Conservation (phyloP, 2,329 filamentous ascomycete genomes). For the Celoporthe dispersa region DNA sequence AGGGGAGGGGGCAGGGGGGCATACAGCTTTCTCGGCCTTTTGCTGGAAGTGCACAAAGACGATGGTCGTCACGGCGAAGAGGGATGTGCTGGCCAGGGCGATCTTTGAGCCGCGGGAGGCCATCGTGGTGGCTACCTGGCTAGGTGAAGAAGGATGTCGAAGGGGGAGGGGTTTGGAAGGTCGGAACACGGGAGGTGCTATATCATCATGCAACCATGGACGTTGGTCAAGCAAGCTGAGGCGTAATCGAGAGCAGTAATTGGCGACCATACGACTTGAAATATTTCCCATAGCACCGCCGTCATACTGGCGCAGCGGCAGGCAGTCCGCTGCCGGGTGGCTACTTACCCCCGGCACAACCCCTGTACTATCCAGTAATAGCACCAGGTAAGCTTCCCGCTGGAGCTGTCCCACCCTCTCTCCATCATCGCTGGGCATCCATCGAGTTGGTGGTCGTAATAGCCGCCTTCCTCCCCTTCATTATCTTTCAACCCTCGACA, state of each 20-base stretch:
- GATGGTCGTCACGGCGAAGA: conserved; percentile 77
- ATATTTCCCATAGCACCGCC: conserved; percentile 7
- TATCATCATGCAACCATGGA: conserved; percentile 11
- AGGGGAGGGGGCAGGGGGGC: conserved; percentile 39
- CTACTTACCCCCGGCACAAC: not conserved
- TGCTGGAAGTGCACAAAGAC: conserved; percentile 90
- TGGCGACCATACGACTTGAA: not conserved
- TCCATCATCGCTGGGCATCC: conserved; percentile 26
- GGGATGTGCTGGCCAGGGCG: conserved; percentile 77
- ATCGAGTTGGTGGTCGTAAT: conserved; percentile 18
- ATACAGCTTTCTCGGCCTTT: conserved; percentile 78
- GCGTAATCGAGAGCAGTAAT: not conserved
- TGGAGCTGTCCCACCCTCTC: conserved; percentile 21
- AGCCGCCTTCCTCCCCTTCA: conserved; percentile 12
- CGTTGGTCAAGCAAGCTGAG: not conserved
- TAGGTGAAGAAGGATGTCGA: too few species aligned
- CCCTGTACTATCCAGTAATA: not conserved
- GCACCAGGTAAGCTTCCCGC: conserved; percentile 24
- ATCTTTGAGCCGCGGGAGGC: conserved; percentile 82
- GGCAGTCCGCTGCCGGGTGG: conserved; percentile 16
- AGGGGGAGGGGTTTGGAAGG: not conserved
- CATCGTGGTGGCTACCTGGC: conserved; percentile 58
- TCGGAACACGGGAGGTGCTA: not conserved
- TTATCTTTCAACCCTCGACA: not conserved
- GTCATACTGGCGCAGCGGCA: conserved; percentile 17